Conservation (phyloP, 495 filamentous ascomycete species). For the Ramalina intermedia region DNA sequence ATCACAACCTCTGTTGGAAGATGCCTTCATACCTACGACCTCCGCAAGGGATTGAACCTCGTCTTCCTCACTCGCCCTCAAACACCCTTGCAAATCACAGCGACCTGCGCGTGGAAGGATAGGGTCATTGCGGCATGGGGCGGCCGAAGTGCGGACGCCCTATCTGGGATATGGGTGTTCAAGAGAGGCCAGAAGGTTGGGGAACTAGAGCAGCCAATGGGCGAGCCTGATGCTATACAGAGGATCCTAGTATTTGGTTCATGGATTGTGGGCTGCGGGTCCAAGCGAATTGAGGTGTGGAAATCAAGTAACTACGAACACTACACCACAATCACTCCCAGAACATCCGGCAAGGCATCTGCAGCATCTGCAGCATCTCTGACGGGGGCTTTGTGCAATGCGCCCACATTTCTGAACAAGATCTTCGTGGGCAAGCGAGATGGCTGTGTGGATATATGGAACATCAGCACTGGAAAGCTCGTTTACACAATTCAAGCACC, state of each 20-base stretch:
- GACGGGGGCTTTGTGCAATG: constrained; percentile 57
- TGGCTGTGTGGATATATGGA: constrained; percentile 95
- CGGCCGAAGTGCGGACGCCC: constrained; percentile 27
- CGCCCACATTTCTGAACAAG: constrained; percentile 94
- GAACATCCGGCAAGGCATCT: constrained; percentile 24
- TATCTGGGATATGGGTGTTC: constrained; percentile 78
- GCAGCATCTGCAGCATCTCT: constrained; percentile 40
- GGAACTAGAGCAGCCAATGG: constrained; percentile 50
- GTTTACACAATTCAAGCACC: constrained; percentile 72
- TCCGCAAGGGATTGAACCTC: constrained; percentile 74
- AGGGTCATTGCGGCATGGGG: constrained; percentile 79
- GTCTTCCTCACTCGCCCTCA: constrained; percentile 84
- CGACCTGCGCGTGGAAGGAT: constrained; percentile 78
- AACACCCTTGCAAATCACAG: constrained; percentile 73
- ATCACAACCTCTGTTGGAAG: constrained; percentile 88
- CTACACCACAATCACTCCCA: constrained; percentile 63
- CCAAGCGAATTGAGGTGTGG: constrained; percentile 72
- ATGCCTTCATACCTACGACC: constrained; percentile 86
- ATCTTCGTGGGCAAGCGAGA: constrained; percentile 74
- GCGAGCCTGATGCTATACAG: constrained; percentile 50
- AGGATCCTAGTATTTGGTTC: constrained; percentile 74
- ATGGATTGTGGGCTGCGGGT: constrained; percentile 75
- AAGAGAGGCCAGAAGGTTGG: constrained; percentile 80
- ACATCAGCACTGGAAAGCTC: constrained; percentile 76
- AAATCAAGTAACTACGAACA: constrained; percentile 72